phyloP scores from a whole-genome alignment of 2,329 filamentous ascomycete species.

The Apiospora sp. region DNA sequence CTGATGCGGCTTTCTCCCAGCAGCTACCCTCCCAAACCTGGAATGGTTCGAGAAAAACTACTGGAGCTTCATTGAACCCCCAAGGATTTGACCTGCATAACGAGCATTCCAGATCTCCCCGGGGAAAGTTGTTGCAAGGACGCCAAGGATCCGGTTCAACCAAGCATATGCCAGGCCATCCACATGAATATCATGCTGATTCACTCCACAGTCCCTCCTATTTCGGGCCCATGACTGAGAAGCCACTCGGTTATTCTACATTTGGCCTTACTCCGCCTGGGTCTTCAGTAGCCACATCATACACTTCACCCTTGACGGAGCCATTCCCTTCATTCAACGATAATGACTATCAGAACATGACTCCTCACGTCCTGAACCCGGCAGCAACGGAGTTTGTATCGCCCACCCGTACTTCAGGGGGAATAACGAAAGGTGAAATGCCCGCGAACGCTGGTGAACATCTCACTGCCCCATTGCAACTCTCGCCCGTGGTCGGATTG shows the following conservation, averaged over 20 bases:
- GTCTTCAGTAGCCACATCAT: neutral
- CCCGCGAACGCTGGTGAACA: neutral
- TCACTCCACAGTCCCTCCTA: neutral
- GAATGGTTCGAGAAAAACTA: conserved; percentile 18
- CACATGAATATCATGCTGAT: neutral
- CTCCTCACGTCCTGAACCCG: neutral
- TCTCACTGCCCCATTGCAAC: neutral
- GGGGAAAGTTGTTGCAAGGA: neutral
- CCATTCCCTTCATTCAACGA: neutral
- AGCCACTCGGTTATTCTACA: conserved; percentile 13
- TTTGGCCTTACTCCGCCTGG: conserved; percentile 4
- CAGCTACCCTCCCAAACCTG: conserved; percentile 14
- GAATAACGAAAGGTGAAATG: neutral
- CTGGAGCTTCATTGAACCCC: conserved; percentile 16
- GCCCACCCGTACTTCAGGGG: neutral
- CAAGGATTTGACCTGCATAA: conserved; percentile 23
- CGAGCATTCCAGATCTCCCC: neutral
- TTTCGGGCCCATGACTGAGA: neutral
- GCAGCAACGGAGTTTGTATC: conserved; percentile 6
- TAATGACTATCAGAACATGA: neutral
- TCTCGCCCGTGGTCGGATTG: neutral
- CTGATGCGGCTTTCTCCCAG: neutral
- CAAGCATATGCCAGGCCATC: neutral
- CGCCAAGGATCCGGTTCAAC: neutral
- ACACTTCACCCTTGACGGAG: neutral